Evolutionary conservation across 352 stramenopile genomes (phyloP), one percentile per base, ranked within the genome.

Genomic region (Phytophthora brassicae): DNA sequence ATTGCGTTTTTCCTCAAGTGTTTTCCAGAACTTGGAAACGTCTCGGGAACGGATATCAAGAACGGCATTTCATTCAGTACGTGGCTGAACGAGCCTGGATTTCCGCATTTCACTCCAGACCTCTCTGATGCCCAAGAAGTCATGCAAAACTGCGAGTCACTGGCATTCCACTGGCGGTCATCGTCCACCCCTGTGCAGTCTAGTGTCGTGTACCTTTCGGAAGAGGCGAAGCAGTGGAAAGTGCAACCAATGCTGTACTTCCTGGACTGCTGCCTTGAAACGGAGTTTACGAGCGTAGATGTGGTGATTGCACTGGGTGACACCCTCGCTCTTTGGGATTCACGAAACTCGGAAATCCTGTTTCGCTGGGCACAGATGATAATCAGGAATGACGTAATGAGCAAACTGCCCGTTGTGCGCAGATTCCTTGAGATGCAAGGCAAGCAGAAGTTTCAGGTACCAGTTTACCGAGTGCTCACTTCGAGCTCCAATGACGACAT

Each of bases 361-460:
- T 92, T 90, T 51, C 80, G 83, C 33, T 92, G 80, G 80, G 68
- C 79, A 6, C 66, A 79, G 36, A 56, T 90, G 14, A 66, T 92
- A 39, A 80, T 90, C 65, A 86, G 77, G 56, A 90, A 92, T 62
- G 39, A 45, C 1, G 75, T 89, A 42, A 31, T 75, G 23, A 61
- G 48, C 39, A 81, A 79, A 24, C 42, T 87, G 31, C 57, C 65
- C 6, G 70, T 77, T 56, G 81, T 92, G 14, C 61, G 49, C 24
- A 59, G 57, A 31, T 92, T 92, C 47, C 56, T 92, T 24, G 66
- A 77, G 39, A 74, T 83, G 51, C 83, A 92, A 53, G 81, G 83
- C 55, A 92, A 92, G 55, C 83, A 92, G 35, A 92, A 92, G 55
- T 90, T 90, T 63, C 80, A 89, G 61, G 79, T 92, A 20, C 83